These are phyloP conservation scores for Blastomyces parvus DNA, from an alignment of 2,329 filamentous ascomycete genomes.

Conservation along the genomic window DNA sequence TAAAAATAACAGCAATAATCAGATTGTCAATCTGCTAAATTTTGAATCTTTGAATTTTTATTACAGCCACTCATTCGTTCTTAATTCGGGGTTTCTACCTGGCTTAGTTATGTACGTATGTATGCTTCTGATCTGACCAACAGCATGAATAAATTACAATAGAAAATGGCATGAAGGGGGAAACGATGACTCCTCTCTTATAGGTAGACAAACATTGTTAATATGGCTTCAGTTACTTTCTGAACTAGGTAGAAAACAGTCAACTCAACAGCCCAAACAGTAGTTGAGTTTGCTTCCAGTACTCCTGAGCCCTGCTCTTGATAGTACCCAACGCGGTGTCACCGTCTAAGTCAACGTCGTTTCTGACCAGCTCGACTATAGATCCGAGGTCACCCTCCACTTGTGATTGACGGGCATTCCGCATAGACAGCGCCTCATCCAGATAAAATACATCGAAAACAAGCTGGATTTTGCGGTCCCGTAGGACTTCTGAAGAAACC, in stretches of 20 bases:
- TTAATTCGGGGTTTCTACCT: too few species aligned
- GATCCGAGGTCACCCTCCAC: conserved; percentile 37
- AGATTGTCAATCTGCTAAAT: too few species aligned
- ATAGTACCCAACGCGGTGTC: conserved; percentile 44
- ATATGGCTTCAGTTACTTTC: not conserved
- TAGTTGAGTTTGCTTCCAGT: conserved; percentile 72
- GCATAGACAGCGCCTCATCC: conserved; percentile 20
- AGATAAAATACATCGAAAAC: conserved; percentile 32
- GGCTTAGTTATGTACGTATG: too few species aligned
- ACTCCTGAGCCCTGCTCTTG: conserved; percentile 57
- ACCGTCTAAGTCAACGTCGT: conserved; percentile 43
- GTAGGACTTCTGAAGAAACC: conserved; percentile 4
- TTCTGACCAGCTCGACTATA: conserved; percentile 36
- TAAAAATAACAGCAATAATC: too few species aligned
- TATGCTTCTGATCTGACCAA: too few species aligned
- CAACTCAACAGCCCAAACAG: conserved; percentile 64
- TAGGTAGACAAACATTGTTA: not conserved
- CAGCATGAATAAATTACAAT: too few species aligned
- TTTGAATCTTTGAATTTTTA: too few species aligned
- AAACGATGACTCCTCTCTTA: not conserved
- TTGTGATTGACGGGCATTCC: conserved; percentile 2
- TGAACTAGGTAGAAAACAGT: not conserved
- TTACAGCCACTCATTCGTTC: too few species aligned
- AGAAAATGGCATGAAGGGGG: too few species aligned
- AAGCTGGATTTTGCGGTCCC: conserved; percentile 30